Conservation (phyloP, 2,329 filamentous ascomycete species). For the Colletotrichum navitas region DNA sequence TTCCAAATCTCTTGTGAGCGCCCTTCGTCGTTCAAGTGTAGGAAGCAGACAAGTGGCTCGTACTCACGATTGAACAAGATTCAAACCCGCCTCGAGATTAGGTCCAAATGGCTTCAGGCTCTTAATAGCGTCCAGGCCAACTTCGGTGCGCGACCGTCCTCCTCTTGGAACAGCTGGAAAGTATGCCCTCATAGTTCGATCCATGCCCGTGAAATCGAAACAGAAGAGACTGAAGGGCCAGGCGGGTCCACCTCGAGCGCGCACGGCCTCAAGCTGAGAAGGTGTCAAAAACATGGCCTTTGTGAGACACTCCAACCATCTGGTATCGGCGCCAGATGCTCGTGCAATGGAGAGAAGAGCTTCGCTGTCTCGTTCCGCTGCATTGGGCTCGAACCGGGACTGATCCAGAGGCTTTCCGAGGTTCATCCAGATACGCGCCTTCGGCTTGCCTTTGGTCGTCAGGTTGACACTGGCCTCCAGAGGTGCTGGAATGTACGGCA, state of each 20-base stretch:
- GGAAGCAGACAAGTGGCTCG: not conserved
- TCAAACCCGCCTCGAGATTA: not conserved
- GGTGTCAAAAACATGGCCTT: not conserved
- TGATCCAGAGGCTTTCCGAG: slow-evolving; percentile 7
- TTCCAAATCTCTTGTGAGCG: not conserved
- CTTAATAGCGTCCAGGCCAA: not conserved
- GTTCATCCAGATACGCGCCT: slow-evolving; percentile 6
- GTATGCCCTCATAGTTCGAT: slow-evolving; percentile 3
- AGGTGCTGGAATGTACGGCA: not conserved
- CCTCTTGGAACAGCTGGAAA: slow-evolving; percentile 7
- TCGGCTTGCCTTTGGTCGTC: not conserved
- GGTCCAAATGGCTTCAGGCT: not conserved
- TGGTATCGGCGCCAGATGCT: not conserved
- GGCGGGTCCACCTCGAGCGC: not conserved
- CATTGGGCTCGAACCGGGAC: not conserved
- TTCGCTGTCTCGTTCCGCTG: not conserved
- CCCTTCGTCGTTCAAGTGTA: too few relatives aligned
- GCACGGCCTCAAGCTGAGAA: not conserved
- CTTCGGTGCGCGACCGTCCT: not conserved
- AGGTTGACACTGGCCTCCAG: slow-evolving; percentile 4
- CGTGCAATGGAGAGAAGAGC: not conserved
- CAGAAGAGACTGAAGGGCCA: slow-evolving; percentile 10
- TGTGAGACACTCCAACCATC: slow-evolving; percentile 1
- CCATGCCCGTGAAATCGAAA: not conserved
- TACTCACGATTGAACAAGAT: not conserved